Evolutionary conservation across 345 rosid genomes (phyloP), one percentile per base, ranked within the genome.

Genomic region (Acer campestre): DNA sequence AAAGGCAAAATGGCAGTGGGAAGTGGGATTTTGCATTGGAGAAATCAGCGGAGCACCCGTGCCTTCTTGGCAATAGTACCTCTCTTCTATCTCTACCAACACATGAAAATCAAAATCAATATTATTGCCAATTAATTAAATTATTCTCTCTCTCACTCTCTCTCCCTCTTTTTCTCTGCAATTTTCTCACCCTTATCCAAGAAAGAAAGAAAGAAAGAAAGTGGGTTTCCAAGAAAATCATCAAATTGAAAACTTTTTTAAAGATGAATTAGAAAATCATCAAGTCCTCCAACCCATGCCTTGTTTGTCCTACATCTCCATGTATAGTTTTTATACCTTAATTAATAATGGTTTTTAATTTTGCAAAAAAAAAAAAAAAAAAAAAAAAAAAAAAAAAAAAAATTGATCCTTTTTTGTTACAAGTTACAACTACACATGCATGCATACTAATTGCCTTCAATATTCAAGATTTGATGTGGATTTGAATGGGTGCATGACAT

Each of bases 21-120:
- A 77, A 83, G 68, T 83, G 85, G 82, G 89, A 81, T 79, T 77
- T 35, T 35, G 66, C 85, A 68, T 86, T 23, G 88, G 88, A 83
- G 85, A 83, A 86, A 86, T 83, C 78, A 79, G 85, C 85, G 86
- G 83, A 81, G 71, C 83, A 71, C 83, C 80, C 88, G 86, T 81
- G 86, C 77, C 78, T 75, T 64, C 86, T 83, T 35, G 88, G 82
- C 79, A 81, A 75, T 7, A 70, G 20, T 35, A 68, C 74, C 65
- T 35, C 23, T 64, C 53, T 20, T 35, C 25, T 78, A 20, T 71
- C 81, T 67, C 63, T 44, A 9, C 17, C 55, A 49, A 49, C 55
- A 11, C 55, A 49, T 49, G 16, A 11, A 13, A 2, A 8, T 8
- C 2, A 29, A 53, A n/a, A 6, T 51, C 10, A 55, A 67, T 56